Percentiles rank a stretch among this genome's conserved stretches.
phyloP scores from a whole-genome alignment of 1,284 basidiomycete species.

The Tilletiaria anomala region DNA sequence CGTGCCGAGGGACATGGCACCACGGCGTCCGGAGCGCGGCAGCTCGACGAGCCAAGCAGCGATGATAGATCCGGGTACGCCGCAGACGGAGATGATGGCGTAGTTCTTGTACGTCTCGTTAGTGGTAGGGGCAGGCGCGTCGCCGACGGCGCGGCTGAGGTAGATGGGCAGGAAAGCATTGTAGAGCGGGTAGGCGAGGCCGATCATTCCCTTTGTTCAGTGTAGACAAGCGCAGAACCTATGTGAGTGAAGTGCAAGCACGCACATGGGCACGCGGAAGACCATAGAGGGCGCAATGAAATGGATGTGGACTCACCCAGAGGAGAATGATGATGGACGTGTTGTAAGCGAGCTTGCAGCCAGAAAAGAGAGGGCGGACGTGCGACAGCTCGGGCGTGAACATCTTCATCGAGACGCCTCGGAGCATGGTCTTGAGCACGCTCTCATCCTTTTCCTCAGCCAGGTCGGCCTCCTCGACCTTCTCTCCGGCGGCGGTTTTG shows the following conservation, averaged over 20 bases:
- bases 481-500: slow-evolving; percentile 34
- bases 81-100: slow-evolving; percentile 35
- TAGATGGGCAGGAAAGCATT: slow-evolving; percentile 37
- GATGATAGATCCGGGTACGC: slow-evolving; percentile 33
- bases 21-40: slow-evolving; percentile 30
- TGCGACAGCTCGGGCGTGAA: slow-evolving; percentile 25
- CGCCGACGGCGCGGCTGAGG: slow-evolving; percentile 9
- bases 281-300: background rate
- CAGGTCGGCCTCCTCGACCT: slow-evolving; percentile 22
- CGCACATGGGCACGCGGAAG: background rate
- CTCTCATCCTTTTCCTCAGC: slow-evolving; percentile 8
- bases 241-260: background rate
- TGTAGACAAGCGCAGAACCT: background rate
- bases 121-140: background rate
- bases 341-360: slow-evolving; percentile 25
- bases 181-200: slow-evolving; percentile 29
- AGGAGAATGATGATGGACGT: slow-evolving; percentile 23
- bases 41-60: slow-evolving; percentile 36
- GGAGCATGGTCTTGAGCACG: slow-evolving; percentile 2
- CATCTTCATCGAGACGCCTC: background rate
- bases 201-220: too few species aligned
- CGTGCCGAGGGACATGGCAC: slow-evolving; percentile 35
- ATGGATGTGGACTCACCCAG: slow-evolving; percentile 11
- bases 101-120: slow-evolving; percentile 33
- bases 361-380: slow-evolving; percentile 28